Conservation (phyloP, 768 basidiomycete genomes). For the Paxillus involutus region DNA sequence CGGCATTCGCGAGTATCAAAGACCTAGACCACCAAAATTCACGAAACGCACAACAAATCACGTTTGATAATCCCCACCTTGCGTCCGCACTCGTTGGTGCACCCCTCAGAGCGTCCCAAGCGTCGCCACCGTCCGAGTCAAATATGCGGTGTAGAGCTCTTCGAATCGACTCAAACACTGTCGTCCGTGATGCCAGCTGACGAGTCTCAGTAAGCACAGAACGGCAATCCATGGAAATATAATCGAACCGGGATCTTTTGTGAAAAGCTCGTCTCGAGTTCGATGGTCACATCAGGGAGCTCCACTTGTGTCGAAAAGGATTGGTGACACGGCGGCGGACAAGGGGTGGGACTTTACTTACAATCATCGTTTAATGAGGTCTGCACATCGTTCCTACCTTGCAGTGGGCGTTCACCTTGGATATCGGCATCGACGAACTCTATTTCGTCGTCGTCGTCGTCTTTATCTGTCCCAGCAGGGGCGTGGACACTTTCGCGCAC, state of each 20-base stretch:
- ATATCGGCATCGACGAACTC: conserved; percentile 12
- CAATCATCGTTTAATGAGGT: background rate
- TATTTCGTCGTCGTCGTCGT: conserved; percentile 1
- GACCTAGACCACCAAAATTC: conserved; percentile 31
- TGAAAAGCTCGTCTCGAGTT: conserved; percentile 41
- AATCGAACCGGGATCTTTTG: conserved; percentile 42
- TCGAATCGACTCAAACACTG: conserved; percentile 39
- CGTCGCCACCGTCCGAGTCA: conserved; percentile 13
- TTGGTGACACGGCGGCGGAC: too few species aligned
- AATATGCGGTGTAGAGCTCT: conserved; percentile 33
- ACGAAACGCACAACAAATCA: background rate
- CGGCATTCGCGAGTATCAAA: conserved; percentile 39
- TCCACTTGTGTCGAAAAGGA: conserved; percentile 11
- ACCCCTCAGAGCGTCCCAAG: conserved; percentile 28
- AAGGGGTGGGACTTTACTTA: background rate
- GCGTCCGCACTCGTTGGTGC: conserved; percentile 14
- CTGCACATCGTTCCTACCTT: background rate
- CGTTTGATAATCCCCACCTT: conserved; percentile 19
- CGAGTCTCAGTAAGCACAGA: background rate
- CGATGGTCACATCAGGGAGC: conserved; percentile 31
- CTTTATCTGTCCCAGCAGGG: background rate
- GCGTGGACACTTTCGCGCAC: background rate
- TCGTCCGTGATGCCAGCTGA: conserved; percentile 37
- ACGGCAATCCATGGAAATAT: background rate
- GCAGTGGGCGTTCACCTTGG: background rate